Percentiles rank a stretch among this genome's conserved stretches.
Conservation (phyloP, 1,284 basidiomycete genomes). For the Papiliotrema terrestris region DNA sequence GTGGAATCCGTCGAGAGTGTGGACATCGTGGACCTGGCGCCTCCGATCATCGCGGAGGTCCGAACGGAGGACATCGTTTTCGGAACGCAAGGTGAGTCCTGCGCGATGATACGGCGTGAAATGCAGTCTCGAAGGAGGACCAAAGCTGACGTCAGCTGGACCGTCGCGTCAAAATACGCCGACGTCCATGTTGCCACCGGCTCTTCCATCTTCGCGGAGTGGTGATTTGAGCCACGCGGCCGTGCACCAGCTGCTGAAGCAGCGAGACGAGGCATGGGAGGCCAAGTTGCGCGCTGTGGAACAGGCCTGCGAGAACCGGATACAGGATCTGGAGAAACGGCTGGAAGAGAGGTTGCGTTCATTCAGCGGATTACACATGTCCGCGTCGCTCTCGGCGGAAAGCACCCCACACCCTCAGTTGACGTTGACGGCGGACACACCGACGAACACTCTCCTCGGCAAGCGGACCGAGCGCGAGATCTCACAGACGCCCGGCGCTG, state of each 20-base stretch:
- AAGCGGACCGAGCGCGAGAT: neutral
- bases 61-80: neutral
- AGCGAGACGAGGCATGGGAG: slow-evolving; percentile 12
- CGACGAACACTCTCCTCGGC: neutral
- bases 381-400: neutral
- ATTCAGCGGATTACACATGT: neutral
- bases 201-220: neutral
- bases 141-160: neutral
- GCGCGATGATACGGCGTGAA: too few relatives aligned
- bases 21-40: neutral
- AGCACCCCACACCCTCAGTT: neutral
- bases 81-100: neutral
- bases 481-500: neutral
- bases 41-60: neutral
- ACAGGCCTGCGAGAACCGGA: slow-evolving; percentile 10
- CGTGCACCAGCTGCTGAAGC: slow-evolving; percentile 7
- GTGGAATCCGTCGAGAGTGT: neutral
- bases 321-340: slow-evolving; percentile 19
- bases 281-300: slow-evolving; percentile 8
- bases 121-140: neutral
- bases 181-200: neutral
- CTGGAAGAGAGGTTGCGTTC: slow-evolving; percentile 9
- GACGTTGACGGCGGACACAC: slow-evolving; percentile 2
- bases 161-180: neutral
- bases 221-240: neutral